Conservation (phyloP, 2,329 filamentous ascomycete species). For the Fusarium sacchari region DNA sequence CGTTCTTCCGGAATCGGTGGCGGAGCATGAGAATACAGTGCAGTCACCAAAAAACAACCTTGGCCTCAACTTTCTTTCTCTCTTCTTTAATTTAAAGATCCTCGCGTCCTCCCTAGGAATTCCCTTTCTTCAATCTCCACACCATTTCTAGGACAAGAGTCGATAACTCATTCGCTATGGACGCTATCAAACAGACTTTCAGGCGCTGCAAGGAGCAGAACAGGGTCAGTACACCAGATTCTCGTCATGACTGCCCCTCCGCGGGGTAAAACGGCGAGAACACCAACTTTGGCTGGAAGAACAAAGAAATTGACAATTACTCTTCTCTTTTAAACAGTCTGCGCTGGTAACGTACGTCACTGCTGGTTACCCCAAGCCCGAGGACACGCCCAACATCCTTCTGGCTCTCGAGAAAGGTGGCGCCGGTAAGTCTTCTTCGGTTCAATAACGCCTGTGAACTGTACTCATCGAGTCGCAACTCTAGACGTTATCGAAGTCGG, state of each 20-base stretch:
- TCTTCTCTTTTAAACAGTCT: conserved; percentile 59
- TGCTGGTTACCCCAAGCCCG: conserved; percentile 86
- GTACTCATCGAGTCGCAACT: conserved; percentile 12
- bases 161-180: conserved; percentile 55
- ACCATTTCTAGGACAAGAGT: conserved; percentile 8
- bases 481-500: conserved; percentile 92
- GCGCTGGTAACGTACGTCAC: conserved; percentile 97
- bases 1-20: conserved; percentile 46
- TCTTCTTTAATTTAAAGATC: conserved; percentile 34
- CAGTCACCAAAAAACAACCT: conserved; percentile 16
- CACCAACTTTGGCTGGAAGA: neutral
- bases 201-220: conserved; percentile 68
- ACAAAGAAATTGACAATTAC: conserved; percentile 35
- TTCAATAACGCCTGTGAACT: conserved; percentile 2
- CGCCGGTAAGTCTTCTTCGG: conserved; percentile 70
- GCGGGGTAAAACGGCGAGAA: conserved; percentile 37
- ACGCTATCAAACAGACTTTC: conserved; percentile 68
- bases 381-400: conserved; percentile 84
- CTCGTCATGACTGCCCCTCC: conserved; percentile 42
- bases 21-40: conserved; percentile 30
- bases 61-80: neutral
- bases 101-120: conserved; percentile 9
- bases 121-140: neutral
- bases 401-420: conserved; percentile 93
- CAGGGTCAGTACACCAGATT: conserved; percentile 56